Conservation (phyloP, 352 stramenopile species). For the Pythium phragmitis region DNA sequence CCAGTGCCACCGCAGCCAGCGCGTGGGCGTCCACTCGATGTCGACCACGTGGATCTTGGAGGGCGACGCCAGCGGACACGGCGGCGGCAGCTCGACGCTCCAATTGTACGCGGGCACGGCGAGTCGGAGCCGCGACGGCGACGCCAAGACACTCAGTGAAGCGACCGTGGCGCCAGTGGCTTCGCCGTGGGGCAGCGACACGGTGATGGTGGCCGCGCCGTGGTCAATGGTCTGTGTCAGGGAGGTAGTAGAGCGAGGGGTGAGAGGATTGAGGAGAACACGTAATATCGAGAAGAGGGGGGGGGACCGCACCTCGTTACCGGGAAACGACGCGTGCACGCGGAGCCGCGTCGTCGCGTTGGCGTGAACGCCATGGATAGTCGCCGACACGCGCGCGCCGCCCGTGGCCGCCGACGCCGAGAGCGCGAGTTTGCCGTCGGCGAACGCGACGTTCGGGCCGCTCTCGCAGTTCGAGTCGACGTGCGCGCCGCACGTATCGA, state of each 20-base stretch:
- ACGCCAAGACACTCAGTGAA: slow-evolving; percentile 10
- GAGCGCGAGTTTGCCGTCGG: slow-evolving; percentile 18
- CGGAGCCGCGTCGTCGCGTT: slow-evolving; percentile 13
- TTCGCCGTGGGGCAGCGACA: slow-evolving; percentile 10
- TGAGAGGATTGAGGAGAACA: not conserved
- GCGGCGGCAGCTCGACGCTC: slow-evolving; percentile 14
- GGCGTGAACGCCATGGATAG: not conserved
- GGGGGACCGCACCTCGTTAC: not conserved
- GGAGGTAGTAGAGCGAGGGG: no score
- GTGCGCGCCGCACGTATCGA: slow-evolving; percentile 4
- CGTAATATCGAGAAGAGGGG: not conserved
- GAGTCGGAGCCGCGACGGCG: slow-evolving; percentile 10
- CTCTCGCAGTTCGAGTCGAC: not conserved
- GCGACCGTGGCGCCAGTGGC: not conserved
- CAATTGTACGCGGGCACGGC: slow-evolving; percentile 6
- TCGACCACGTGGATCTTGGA: slow-evolving; percentile 23
- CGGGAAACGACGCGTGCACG: slow-evolving; percentile 19
- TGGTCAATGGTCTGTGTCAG: not conserved
- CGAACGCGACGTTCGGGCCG: slow-evolving; percentile 7
- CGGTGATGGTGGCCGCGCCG: slow-evolving; percentile 6
- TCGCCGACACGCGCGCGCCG: slow-evolving; percentile 7
- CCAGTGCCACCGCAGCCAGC: slow-evolving; percentile 29
- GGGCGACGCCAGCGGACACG: slow-evolving; percentile 10
- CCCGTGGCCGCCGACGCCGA: not conserved
- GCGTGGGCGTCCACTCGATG: slow-evolving; percentile 21